Evolutionary conservation across 768 basidiomycete species (phyloP).

Genomic region (Multifurca ochricompacta): DNA sequence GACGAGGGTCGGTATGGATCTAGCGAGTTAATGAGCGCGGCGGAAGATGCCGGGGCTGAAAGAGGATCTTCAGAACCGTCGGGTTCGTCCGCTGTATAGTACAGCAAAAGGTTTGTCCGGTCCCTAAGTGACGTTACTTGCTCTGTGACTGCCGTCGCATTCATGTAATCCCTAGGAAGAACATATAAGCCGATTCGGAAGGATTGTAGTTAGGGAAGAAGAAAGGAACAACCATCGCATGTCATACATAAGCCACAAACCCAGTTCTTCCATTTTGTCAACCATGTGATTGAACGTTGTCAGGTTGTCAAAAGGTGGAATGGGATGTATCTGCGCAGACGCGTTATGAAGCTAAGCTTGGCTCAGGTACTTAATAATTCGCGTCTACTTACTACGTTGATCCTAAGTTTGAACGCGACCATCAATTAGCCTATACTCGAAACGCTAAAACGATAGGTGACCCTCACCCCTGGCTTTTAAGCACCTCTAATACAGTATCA

Average conservation of each 20-base stretch:
- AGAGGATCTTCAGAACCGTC: conserved; percentile 62
- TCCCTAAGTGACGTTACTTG: conserved; percentile 65
- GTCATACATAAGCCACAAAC: conserved; percentile 73
- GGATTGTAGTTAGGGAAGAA: background rate
- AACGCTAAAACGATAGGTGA: background rate
- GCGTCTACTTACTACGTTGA: conserved; percentile 31
- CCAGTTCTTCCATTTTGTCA: conserved; percentile 64
- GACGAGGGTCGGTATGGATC: conserved; percentile 56
- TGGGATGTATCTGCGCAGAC: conserved; percentile 49
- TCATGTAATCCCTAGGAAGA: conserved; percentile 52
- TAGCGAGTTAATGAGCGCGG: conserved; percentile 39
- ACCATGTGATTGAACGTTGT: conserved; percentile 50
- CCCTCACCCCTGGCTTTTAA: conserved; percentile 49
- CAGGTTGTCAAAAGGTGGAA: conserved; percentile 57
- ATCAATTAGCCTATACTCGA: conserved; percentile 3
- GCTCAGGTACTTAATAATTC: background rate
- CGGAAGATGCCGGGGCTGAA: conserved; percentile 43
- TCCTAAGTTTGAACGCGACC: conserved; percentile 25
- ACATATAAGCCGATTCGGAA: background rate
- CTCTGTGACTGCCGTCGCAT: conserved; percentile 50
- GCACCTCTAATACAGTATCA: conserved; percentile 42
- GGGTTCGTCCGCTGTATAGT: conserved; percentile 72
- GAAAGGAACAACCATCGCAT: conserved; percentile 48
- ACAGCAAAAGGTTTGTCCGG: conserved; percentile 59
- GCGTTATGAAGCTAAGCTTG: no score